Evolutionary conservation across 2,329 filamentous ascomycete species (phyloP).

Genomic region (Ophiocordyceps robertsii): DNA sequence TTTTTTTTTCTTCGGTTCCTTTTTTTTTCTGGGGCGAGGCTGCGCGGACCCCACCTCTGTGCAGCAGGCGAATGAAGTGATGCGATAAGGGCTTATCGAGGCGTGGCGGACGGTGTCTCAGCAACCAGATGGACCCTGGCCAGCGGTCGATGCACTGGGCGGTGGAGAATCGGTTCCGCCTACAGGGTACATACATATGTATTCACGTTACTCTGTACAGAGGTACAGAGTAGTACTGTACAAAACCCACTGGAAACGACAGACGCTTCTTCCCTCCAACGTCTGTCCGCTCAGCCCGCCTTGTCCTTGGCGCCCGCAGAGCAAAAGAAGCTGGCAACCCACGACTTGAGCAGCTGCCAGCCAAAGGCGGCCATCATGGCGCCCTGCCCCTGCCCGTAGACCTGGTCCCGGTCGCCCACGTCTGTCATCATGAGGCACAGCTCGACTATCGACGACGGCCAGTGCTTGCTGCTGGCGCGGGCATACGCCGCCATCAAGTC

Average conservation of each 20-base stretch:
- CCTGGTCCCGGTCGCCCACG: constrained; percentile 32
- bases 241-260: no score
- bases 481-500: constrained; percentile 40
- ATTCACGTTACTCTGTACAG: no score
- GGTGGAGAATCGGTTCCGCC: no score
- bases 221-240: no score
- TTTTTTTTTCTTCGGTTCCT: constrained; percentile 14
- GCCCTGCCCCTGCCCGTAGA: constrained; percentile 16
- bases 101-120: constrained; percentile 16
- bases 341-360: constrained; percentile 25
- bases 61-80: constrained; percentile 10
- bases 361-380: constrained; percentile 18
- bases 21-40: constrained; percentile 5
- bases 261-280: no score
- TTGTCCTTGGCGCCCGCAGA: not conserved
- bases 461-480: constrained; percentile 23
- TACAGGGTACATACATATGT: no score
- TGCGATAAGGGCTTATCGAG: constrained; percentile 18
- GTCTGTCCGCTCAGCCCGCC: not conserved
- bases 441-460: constrained; percentile 29
- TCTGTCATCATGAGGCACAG: constrained; percentile 29
- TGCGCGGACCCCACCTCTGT: constrained; percentile 3
- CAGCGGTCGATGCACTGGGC: not conserved
- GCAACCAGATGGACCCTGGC: constrained; percentile 10
- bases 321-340: constrained; percentile 1